Evolutionary conservation across 2,329 filamentous ascomycete species (phyloP).

Genomic region (Fusarium transvaalense): DNA sequence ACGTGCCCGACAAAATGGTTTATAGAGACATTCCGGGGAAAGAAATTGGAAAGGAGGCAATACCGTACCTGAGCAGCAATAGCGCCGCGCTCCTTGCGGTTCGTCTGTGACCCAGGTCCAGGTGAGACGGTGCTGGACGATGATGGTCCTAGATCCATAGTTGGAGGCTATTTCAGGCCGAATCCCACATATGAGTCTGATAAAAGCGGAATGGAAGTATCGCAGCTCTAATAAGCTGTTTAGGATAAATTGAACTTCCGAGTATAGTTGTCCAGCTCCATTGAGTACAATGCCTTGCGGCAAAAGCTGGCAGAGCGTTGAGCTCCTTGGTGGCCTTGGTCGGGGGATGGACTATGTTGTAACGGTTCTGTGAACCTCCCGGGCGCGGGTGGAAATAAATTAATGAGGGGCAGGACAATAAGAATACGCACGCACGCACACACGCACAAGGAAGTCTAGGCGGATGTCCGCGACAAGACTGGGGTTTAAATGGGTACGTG

Average conservation of each 20-base stretch:
- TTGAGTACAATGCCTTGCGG: slow-evolving; percentile 34
- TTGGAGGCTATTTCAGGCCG: slow-evolving; percentile 32
- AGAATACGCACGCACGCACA: slow-evolving; percentile 12
- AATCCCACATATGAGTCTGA: slow-evolving; percentile 40
- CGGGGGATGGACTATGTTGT: slow-evolving; percentile 25
- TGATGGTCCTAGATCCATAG: slow-evolving; percentile 46
- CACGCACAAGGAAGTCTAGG: slow-evolving; percentile 35
- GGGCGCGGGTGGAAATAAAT: slow-evolving; percentile 38
- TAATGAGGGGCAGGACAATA: slow-evolving; percentile 36
- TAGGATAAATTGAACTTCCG: slow-evolving; percentile 34
- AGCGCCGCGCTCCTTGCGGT: slow-evolving; percentile 56
- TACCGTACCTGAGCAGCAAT: slow-evolving; percentile 55
- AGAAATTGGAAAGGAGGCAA: background rate
- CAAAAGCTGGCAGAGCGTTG: slow-evolving; percentile 28
- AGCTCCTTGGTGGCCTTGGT: slow-evolving; percentile 21
- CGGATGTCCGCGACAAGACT: slow-evolving; percentile 31
- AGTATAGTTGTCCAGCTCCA: slow-evolving; percentile 38
- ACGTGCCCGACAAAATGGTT: background rate
- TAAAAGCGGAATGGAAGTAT: slow-evolving; percentile 14
- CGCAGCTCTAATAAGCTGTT: slow-evolving; percentile 46
- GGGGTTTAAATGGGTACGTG: slow-evolving; percentile 40
- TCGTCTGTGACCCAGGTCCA: slow-evolving; percentile 50
- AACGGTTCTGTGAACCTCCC: slow-evolving; percentile 29
- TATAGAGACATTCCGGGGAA: slow-evolving; percentile 11
- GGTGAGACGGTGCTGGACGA: slow-evolving; percentile 52